These are phyloP conservation scores for Xylaria sp. DNA, from an alignment of 2,329 filamentous ascomycete genomes.

Conservation along the genomic window DNA sequence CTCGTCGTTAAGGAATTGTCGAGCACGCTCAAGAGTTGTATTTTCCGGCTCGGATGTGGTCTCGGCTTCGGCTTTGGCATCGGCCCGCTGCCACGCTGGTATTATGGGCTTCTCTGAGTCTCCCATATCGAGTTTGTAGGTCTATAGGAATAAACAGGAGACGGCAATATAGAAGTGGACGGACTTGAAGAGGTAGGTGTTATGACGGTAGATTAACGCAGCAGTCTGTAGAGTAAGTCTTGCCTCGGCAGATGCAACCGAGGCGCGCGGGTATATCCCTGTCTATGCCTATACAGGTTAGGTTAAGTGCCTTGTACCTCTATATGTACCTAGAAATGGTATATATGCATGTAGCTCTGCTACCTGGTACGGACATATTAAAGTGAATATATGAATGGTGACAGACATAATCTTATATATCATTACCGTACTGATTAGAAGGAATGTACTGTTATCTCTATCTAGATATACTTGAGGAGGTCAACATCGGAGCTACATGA, in stretches of 20 bases:
- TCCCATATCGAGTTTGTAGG: constrained; percentile 23
- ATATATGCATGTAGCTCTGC: no score
- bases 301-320: no score
- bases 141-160: not conserved
- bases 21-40: constrained; percentile 71
- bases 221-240: not conserved
- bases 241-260: constrained; percentile 36
- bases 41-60: constrained; percentile 35
- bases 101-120: constrained; percentile 39
- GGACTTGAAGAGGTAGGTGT: not conserved
- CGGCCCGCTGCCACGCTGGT: constrained; percentile 43
- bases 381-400: no score
- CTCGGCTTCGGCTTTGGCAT: constrained; percentile 26
- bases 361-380: no score
- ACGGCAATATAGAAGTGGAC: not conserved
- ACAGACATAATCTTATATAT: no score
- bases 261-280: constrained; percentile 1
- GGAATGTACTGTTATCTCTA: no score
- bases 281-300: no score
- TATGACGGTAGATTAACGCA: not conserved
- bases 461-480: no score
- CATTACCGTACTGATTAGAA: no score
- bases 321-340: no score
- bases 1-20: constrained; percentile 79
- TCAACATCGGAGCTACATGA: not conserved